Evolutionary conservation across 1,284 basidiomycete species (phyloP), one percentile per base, ranked within the genome.

Genomic region (Pseudozyma sp.): DNA sequence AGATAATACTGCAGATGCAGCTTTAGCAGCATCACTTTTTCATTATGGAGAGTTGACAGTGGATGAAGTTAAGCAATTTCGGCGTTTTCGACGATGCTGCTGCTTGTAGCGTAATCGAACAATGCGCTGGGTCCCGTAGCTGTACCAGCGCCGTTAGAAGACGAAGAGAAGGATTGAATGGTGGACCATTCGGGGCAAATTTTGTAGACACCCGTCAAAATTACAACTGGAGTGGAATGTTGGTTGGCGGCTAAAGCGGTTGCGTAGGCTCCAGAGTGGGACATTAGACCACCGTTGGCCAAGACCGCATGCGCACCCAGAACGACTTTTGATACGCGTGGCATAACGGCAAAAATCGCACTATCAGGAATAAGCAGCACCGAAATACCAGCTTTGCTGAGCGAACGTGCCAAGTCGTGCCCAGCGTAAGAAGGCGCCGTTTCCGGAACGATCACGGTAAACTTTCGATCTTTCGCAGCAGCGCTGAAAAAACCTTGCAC

Each of bases 341-440:
- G 96, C 91, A 99, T 94, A 75, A 99, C 89, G 13, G 94, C 94
- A 85, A 93, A 97, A 84, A 98, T 92, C 43, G 93, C 93, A 16
- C 93, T 93, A 86, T 98, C 96, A 43, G 96, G 95, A 49, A 99
- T 92, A 55, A 99, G 91, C 83, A 98, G 92, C 18, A 94, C 95
- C 12, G 93, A 94, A 76, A 98, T 94, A 59, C 92, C 91, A 2
- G 93, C 92, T 34, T 95, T 88, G 19, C 43, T 89, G 70, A 90
- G 87, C 0, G 11, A 48, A 5, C 78, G 70, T 5, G 95, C 94
- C 89, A 96, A 92, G 64, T 90, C 89, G 77, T 92, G 93, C 14
- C 96, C 96, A 42, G 90, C 89, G 83, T 92, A 95, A 90, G 92
- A 92, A 13, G 96, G 96, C 11, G 93, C 93, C 0, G 93, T 94